These are phyloP conservation scores for Calvatia gigantea DNA, from an alignment of 768 basidiomycete species.

Conservation along the genomic window DNA sequence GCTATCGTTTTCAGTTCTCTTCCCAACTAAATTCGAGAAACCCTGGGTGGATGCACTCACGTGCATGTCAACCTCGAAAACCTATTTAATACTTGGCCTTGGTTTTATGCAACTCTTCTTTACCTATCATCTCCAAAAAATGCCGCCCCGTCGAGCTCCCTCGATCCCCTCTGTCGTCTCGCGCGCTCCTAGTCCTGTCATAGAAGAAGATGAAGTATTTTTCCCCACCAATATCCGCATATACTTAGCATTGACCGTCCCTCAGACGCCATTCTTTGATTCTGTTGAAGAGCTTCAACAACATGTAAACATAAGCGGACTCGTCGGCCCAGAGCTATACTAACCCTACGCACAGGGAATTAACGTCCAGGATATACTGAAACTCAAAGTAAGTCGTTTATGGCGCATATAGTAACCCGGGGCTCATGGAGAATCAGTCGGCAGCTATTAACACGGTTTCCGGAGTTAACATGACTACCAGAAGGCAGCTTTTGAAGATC, in stretches of 20 bases:
- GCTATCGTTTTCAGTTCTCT: neutral
- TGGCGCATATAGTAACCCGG: conserved; percentile 6
- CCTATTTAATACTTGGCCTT: neutral
- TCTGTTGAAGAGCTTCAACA: conserved; percentile 83
- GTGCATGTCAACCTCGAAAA: conserved; percentile 4
- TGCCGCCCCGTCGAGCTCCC: conserved; percentile 53
- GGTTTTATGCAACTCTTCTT: neutral
- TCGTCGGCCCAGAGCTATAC: no score
- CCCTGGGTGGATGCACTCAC: conserved; percentile 14
- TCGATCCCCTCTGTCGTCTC: conserved; percentile 47
- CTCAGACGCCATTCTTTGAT: conserved; percentile 64
- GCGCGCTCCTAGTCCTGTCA: conserved; percentile 43
- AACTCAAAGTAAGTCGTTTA: conserved; percentile 68
- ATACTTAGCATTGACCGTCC: neutral
- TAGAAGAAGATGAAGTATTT: conserved; percentile 41
- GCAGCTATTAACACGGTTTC: conserved; percentile 83
- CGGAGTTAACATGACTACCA: conserved; percentile 88
- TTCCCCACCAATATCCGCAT: neutral
- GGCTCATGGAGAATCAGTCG: conserved; percentile 36
- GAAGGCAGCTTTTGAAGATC: conserved; percentile 87
- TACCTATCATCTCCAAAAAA: conserved; percentile 14
- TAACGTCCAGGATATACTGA: conserved; percentile 92
- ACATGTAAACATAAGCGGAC: conserved; percentile 53
- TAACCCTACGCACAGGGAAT: no score
- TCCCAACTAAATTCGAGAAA: neutral